Evolutionary conservation across 352 stramenopile species (phyloP).

Genomic region (Nothophytophthora sp.): DNA sequence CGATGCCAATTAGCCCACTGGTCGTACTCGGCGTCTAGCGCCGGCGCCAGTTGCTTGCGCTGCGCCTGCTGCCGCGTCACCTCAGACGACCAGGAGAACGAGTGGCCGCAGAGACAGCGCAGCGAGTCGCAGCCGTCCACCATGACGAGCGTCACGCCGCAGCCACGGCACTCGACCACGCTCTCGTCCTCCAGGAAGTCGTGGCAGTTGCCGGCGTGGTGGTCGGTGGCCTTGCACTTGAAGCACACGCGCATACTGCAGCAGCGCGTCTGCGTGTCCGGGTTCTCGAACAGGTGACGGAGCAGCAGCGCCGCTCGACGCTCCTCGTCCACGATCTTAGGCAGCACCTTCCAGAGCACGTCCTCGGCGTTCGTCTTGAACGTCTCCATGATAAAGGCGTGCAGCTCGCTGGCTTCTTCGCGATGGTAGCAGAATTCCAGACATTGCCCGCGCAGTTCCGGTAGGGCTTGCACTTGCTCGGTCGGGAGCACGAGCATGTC

Average conservation of each 20-base stretch:
- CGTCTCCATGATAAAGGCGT: conserved; percentile 29
- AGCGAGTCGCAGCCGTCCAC: conserved; percentile 62
- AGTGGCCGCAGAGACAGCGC: conserved; percentile 48
- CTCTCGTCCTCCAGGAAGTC: conserved; percentile 59
- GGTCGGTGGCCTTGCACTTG: conserved; percentile 55
- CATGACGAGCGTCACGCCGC: conserved; percentile 61
- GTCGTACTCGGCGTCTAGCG: conserved; percentile 22
- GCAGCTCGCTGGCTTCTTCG: conserved; percentile 25
- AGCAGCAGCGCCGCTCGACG: conserved; percentile 52
- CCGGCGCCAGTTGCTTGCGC: conserved; percentile 43
- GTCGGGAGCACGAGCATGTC: conserved; percentile 20
- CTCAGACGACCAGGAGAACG: conserved; percentile 53
- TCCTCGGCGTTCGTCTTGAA: conserved; percentile 23
- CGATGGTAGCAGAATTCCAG: conserved; percentile 47
- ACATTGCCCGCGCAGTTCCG: conserved; percentile 17
- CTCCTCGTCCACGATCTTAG: conserved; percentile 52
- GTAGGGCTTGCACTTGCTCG: conserved; percentile 18
- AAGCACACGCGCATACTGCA: conserved; percentile 52
- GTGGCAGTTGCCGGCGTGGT: conserved; percentile 47
- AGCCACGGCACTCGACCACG: conserved; percentile 55
- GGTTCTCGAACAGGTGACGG: conserved; percentile 42
- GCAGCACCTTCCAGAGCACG: conserved; percentile 35
- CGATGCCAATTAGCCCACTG: conserved; percentile 36
- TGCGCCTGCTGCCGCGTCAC: conserved; percentile 50
- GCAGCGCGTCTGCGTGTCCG: conserved; percentile 48